phyloP scores from a whole-genome alignment of 2,329 filamentous ascomycete species.

The Cladosporium oxysporum region DNA sequence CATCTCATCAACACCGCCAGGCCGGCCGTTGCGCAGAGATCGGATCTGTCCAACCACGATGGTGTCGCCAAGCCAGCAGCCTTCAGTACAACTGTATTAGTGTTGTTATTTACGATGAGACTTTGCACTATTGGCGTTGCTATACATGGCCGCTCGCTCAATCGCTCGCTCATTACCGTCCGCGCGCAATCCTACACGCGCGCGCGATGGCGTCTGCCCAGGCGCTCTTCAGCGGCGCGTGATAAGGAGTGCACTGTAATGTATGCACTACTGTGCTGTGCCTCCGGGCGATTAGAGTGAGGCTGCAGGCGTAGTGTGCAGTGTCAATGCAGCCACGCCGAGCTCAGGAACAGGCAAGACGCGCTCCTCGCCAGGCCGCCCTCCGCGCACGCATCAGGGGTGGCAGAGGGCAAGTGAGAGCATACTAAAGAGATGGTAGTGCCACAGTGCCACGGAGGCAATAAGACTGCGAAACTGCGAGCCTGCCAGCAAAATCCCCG shows the following conservation, averaged over 20 bases:
- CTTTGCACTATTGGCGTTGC: background rate
- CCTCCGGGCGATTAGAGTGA: too few relatives aligned
- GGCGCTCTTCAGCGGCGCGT: background rate
- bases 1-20: background rate
- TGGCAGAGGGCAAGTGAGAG: background rate
- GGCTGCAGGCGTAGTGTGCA: too few relatives aligned
- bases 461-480: too few relatives aligned
- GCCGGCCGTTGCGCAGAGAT: background rate
- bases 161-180: background rate
- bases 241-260: background rate
- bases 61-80: background rate
- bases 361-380: background rate
- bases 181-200: background rate
- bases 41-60: background rate
- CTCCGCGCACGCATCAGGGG: background rate
- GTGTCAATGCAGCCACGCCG: background rate
- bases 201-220: background rate
- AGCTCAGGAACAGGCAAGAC: constrained; percentile 7
- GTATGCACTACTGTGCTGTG: too few relatives aligned
- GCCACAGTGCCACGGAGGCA: too few relatives aligned
- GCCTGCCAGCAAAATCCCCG: background rate
- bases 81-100: background rate
- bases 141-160: background rate
- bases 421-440: background rate
- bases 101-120: background rate